phyloP scores from a whole-genome alignment of 139 green algal genomes.

The Auxenochlorella protothecoides region DNA sequence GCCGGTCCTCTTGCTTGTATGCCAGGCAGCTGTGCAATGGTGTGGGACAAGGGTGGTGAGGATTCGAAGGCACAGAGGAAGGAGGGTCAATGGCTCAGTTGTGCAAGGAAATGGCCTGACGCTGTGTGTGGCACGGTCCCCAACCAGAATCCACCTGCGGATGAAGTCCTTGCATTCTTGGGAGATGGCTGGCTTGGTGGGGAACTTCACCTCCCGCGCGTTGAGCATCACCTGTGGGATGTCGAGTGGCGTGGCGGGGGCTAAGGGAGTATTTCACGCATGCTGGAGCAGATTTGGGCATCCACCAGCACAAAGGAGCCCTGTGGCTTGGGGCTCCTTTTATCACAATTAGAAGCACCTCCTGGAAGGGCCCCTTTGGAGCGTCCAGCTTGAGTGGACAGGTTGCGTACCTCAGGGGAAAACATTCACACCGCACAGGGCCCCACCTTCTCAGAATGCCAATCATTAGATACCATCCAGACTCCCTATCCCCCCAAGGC shows the following conservation, averaged over 20 bases:
- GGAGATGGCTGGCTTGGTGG: conserved; percentile 62
- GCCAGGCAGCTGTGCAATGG: conserved; percentile 47
- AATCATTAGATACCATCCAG: neutral
- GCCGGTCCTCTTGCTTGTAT: conserved; percentile 41
- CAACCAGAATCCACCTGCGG: conserved; percentile 3
- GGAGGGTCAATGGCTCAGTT: neutral
- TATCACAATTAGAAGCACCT: neutral
- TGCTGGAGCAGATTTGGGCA: too few relatives aligned
- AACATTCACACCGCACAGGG: neutral
- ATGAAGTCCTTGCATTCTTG: conserved; percentile 79
- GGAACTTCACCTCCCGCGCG: conserved; percentile 49
- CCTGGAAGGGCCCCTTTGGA: neutral
- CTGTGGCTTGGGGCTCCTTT: too few relatives aligned
- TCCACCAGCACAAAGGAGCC: too few relatives aligned
- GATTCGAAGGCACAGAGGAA: neutral
- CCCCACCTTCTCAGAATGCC: neutral
- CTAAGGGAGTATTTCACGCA: too few relatives aligned
- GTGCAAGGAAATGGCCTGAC: neutral
- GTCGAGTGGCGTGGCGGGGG: too few relatives aligned
- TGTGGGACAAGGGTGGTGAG: neutral
- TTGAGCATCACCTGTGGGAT: conserved; percentile 46
- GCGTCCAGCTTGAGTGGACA: neutral
- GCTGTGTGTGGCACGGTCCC: neutral
- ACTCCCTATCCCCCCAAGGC: neutral
- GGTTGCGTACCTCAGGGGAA: neutral